Percentiles rank a stretch among this genome's conserved stretches.
These are phyloP conservation scores for Calendula officinalis DNA, from an alignment of 129 eudicot species.

Conservation along the genomic window DNA sequence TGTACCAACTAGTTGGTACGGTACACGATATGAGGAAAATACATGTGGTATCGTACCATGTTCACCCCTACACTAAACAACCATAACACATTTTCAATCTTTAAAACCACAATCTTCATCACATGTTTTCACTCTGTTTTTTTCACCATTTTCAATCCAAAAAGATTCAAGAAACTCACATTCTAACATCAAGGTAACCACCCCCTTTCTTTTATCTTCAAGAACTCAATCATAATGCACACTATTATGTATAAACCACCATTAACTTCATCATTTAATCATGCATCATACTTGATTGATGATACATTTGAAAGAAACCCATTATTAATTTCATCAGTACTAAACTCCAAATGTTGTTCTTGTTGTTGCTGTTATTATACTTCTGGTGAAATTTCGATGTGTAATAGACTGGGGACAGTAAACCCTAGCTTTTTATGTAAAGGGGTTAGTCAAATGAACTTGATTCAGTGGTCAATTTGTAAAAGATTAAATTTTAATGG, in stretches of 20 bases:
- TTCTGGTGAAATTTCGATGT: constrained; percentile 25
- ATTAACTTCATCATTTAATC: constrained; percentile 42
- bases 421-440: constrained; percentile 39
- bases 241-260: constrained; percentile 33
- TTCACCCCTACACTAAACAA: not conserved
- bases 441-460: constrained; percentile 65
- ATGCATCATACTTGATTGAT: constrained; percentile 37
- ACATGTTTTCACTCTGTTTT: not conserved
- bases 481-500: constrained; percentile 44
- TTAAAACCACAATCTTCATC: not conserved
- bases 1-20: too few relatives aligned
- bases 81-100: not conserved
- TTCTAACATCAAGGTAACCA: constrained; percentile 46
- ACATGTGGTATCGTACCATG: too few relatives aligned
- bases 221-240: constrained; percentile 36
- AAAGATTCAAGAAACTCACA: constrained; percentile 20
- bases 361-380: constrained; percentile 36
- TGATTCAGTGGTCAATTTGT: constrained; percentile 52
- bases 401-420: constrained; percentile 28
- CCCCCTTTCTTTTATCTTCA: constrained; percentile 22
- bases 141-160: constrained; percentile 32
- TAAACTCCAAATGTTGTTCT: constrained; percentile 32
- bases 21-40: too few relatives aligned
- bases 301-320: constrained; percentile 35
- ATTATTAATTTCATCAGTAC: constrained; percentile 22